Base-by-base conservation (phyloP, 495 filamentous ascomycete genomes). In the Xylaria longipes region DNA sequence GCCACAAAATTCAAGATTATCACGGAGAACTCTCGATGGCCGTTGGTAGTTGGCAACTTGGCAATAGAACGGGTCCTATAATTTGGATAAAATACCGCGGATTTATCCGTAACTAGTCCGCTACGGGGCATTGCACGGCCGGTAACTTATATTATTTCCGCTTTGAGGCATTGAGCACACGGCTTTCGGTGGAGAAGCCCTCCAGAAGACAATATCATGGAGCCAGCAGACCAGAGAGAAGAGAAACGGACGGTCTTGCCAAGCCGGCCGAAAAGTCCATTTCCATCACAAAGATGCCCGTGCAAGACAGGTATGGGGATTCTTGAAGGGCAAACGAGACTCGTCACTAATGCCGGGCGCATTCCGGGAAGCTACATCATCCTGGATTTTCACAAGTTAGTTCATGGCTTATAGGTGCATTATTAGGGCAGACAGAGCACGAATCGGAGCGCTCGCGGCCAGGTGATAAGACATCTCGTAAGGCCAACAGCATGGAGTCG, bases 151-250 rank as follows among this genome's bases (percentile, higher is more conserved):
- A 48, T 11, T 56, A 64, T 70, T 64, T 70, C 68, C 68, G 35
- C 68, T 63, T 70, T 64, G 58, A 46, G 68, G 46, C 58, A 63
- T 70, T 64, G 68, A 70, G 11, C 50, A 25, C 33, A 20, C 54
- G 31, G 43, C 5, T 52, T 62, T 41, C 54, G 25, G 37, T 68
- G 50, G 48, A 48, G 63, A 27, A 2, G 45, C 20, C 22, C 62
- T 35, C 9, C 17, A 48, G 43, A 65, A 48, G 9, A n/a, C 25
- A 33, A n/a, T 50, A 6, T 35, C 25, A 45, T n/a, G 0, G 15
- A 39, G 14, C 25, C 8, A 31, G 25, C 15, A 15, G 14, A 33
- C 27, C 15, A 29, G 41, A 65, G 60, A 45, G 37, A 15, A 20
- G n/a, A 39, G 27, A 46, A 35, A 25, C 43, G 43, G 62, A 15